phyloP scores from a whole-genome alignment of 108 stramenopile genomes.

The Cyclotella cryptica region DNA sequence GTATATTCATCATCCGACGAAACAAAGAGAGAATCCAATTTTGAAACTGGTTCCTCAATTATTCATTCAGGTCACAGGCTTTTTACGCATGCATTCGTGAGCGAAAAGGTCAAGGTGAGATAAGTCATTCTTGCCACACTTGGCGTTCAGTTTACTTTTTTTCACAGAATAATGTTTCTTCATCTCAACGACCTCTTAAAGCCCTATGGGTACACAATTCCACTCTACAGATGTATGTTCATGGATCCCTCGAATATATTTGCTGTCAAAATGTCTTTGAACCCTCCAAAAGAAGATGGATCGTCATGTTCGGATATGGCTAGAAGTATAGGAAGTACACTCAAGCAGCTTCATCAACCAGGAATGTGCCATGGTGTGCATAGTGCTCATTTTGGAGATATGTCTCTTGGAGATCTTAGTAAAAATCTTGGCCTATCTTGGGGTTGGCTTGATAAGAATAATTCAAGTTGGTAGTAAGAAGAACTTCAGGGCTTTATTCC shows the following conservation, averaged over 20 bases:
- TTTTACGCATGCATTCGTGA: constrained; percentile 17
- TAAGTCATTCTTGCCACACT: neutral
- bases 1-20: constrained; percentile 14
- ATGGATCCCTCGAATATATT: constrained; percentile 35
- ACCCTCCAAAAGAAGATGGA: constrained; percentile 31
- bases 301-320: constrained; percentile 27
- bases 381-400: neutral
- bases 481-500: too few species aligned
- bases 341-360: constrained; percentile 20
- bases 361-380: constrained; percentile 29
- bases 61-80: constrained; percentile 15
- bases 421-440: constrained; percentile 19
- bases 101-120: constrained; percentile 10
- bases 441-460: constrained; percentile 33
- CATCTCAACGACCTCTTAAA: neutral
- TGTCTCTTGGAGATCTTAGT: constrained; percentile 18
- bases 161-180: neutral
- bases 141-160: neutral
- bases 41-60: constrained; percentile 21
- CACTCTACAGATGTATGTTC: constrained; percentile 29
- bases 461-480: neutral
- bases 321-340: constrained; percentile 6
- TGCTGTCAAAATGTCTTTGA: constrained; percentile 17
- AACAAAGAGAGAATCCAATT: constrained; percentile 2
- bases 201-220: constrained; percentile 26